Conservation (phyloP, 2,329 filamentous ascomycete species). For the Fusarium sacchari region DNA sequence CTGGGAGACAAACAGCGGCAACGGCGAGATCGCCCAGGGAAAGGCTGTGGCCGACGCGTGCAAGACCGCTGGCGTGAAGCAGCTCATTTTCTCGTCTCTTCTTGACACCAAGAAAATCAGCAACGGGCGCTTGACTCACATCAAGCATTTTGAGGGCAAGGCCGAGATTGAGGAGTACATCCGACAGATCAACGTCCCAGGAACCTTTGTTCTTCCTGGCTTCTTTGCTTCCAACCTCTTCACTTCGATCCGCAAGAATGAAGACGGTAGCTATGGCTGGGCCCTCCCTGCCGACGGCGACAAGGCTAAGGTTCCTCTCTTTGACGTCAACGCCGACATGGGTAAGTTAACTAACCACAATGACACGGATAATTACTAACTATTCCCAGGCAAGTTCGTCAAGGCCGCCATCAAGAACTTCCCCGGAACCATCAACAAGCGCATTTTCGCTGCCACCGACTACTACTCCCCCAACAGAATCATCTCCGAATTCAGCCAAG, state of each 20-base stretch:
- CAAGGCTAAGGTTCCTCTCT: conserved; percentile 50
- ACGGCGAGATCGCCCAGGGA: conserved; percentile 54
- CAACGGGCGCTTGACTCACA: conserved; percentile 50
- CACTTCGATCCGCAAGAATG: conserved; percentile 42
- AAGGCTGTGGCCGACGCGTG: conserved; percentile 58
- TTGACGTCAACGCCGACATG: conserved; percentile 52
- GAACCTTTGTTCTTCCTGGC: conserved; percentile 62
- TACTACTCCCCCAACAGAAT: conserved; percentile 50
- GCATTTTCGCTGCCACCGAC: conserved; percentile 49
- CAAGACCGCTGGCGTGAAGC: conserved; percentile 55
- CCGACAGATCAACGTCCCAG: conserved; percentile 57
- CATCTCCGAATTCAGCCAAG: conserved; percentile 49
- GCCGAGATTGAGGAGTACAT: conserved; percentile 67
- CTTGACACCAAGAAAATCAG: conserved; percentile 51
- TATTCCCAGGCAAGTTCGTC: conserved; percentile 46
- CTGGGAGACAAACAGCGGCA: conserved; percentile 48
- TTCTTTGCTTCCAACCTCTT: conserved; percentile 64
- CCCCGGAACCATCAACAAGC: conserved; percentile 44
- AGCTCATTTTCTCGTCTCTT: conserved; percentile 59
- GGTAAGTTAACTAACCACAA: conserved; percentile 40
- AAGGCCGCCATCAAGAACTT: conserved; percentile 48
- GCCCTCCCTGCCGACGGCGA: conserved; percentile 45
- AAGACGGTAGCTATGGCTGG: conserved; percentile 45
- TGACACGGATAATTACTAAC: accelerated
- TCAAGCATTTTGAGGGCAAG: conserved; percentile 66